These are phyloP conservation scores for Monilinia polystroma DNA, from an alignment of 2,329 filamentous ascomycete genomes.

Conservation along the genomic window DNA sequence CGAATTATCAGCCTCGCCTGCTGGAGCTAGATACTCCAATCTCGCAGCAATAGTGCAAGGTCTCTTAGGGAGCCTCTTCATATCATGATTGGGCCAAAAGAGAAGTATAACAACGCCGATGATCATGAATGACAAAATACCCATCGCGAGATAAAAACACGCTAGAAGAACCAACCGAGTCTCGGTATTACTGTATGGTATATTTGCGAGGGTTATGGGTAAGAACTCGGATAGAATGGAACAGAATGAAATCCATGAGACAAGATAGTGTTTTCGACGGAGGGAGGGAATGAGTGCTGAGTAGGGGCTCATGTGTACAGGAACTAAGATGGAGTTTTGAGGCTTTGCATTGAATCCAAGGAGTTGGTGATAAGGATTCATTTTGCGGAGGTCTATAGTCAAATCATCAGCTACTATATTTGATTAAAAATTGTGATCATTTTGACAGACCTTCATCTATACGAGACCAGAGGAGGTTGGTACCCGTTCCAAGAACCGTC, in stretches of 20 bases:
- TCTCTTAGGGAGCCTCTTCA: not conserved
- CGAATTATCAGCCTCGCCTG: slow-evolving; percentile 23
- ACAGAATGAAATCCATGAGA: not conserved
- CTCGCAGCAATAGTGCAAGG: slow-evolving; percentile 2
- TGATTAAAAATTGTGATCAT: slow-evolving; percentile 32
- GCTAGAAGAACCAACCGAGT: not conserved
- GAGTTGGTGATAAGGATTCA: slow-evolving; percentile 45
- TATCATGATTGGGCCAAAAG: not conserved
- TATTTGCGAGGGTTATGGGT: not conserved
- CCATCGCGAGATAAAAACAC: slow-evolving; percentile 5
- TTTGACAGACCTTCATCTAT: slow-evolving; percentile 43
- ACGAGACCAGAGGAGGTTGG: slow-evolving; percentile 45
- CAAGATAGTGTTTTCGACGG: slow-evolving; percentile 38
- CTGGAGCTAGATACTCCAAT: slow-evolving; percentile 1
- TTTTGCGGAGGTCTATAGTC: not conserved
- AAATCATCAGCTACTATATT: not conserved
- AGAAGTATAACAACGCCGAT: not conserved
- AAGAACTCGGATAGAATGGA: slow-evolving; percentile 13
- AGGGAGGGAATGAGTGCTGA: slow-evolving; percentile 46
- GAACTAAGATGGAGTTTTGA: slow-evolving; percentile 45
- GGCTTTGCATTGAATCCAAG: slow-evolving; percentile 33
- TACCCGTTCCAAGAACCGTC: slow-evolving; percentile 43
- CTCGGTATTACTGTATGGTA: not conserved
- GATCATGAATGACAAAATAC: slow-evolving; percentile 10
- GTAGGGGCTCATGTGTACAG: slow-evolving; percentile 48